phyloP scores from a whole-genome alignment of 2,329 filamentous ascomycete species.

The Trichoderma sp. region DNA sequence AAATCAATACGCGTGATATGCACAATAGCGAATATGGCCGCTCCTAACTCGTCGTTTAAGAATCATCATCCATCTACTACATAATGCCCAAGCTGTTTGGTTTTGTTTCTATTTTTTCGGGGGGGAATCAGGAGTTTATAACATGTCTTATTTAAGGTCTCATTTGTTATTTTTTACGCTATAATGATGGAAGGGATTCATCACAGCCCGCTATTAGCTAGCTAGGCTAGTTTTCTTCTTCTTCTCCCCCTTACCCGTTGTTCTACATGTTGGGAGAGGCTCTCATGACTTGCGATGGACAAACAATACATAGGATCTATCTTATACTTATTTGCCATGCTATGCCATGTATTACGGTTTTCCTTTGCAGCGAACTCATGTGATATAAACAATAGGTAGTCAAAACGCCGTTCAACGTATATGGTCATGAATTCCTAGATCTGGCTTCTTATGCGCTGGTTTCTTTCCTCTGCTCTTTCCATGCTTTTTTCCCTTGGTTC shows the following conservation, averaged over 20 bases:
- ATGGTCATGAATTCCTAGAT: not conserved
- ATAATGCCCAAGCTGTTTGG: not conserved
- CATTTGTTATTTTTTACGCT: not conserved
- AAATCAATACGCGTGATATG: constrained; percentile 57
- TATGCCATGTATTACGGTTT: not conserved
- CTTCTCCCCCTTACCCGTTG: not conserved
- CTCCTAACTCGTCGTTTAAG: not conserved
- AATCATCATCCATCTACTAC: not conserved
- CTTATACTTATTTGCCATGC: not conserved
- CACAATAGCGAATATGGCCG: constrained; percentile 26
- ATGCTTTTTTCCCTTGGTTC: constrained; percentile 65
- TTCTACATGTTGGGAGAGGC: not conserved
- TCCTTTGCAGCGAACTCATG: not conserved
- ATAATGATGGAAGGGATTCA: not conserved
- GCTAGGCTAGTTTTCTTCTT: not conserved
- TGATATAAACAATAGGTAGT: not conserved
- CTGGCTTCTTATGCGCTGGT: not conserved
- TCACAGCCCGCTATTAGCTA: not conserved
- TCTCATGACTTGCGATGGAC: not conserved
- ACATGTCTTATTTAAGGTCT: not conserved
- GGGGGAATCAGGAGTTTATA: not conserved
- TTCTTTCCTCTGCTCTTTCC: constrained; percentile 56
- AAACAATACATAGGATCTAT: not conserved
- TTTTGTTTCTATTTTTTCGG: not conserved
- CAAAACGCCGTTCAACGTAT: not conserved